A percentile compares a stretch with the other conserved stretches of the same genome.
Conservation (phyloP, 768 basidiomycete genomes). For the Pulveroboletus frians region DNA sequence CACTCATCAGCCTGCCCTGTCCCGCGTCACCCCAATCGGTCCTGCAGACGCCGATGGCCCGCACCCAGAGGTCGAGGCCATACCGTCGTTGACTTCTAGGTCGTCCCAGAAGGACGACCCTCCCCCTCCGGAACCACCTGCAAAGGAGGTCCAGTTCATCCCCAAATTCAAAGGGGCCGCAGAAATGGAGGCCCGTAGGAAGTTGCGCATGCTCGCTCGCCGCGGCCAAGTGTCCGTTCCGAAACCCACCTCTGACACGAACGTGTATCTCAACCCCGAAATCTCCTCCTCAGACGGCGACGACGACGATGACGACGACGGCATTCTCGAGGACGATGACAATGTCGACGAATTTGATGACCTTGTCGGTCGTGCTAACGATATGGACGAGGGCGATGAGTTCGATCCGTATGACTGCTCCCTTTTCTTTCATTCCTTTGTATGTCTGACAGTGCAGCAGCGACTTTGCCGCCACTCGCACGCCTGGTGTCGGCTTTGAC, state of each 20-base stretch:
- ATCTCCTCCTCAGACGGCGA: conserved; percentile 50
- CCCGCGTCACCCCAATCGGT: conserved; percentile 10
- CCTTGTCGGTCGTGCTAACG: conserved; percentile 42
- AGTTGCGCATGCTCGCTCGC: conserved; percentile 61
- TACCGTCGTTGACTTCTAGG: neutral
- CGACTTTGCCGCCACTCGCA: conserved; percentile 62
- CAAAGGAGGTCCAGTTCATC: conserved; percentile 56
- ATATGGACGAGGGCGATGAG: conserved; percentile 64
- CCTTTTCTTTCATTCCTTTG: neutral
- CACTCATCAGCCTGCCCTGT: neutral
- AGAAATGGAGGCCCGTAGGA: conserved; percentile 79
- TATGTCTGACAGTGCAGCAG: conserved; percentile 31
- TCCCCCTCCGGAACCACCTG: conserved; percentile 32
- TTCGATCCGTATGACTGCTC: conserved; percentile 67
- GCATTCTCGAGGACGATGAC: conserved; percentile 44
- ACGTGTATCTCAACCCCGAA: conserved; percentile 43
- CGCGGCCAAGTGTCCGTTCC: conserved; percentile 33
- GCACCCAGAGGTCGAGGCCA: conserved; percentile 7
- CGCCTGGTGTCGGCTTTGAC: conserved; percentile 46
- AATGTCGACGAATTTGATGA: conserved; percentile 50
- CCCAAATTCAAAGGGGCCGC: conserved; percentile 79
- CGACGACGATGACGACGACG: conserved; percentile 43
- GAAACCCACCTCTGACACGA: conserved; percentile 20
- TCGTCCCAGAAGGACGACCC: conserved; percentile 11
- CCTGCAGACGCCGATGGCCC: conserved; percentile 11